phyloP scores from a whole-genome alignment of 2,329 filamentous ascomycete species.

The Sclerotinia spermophila region DNA sequence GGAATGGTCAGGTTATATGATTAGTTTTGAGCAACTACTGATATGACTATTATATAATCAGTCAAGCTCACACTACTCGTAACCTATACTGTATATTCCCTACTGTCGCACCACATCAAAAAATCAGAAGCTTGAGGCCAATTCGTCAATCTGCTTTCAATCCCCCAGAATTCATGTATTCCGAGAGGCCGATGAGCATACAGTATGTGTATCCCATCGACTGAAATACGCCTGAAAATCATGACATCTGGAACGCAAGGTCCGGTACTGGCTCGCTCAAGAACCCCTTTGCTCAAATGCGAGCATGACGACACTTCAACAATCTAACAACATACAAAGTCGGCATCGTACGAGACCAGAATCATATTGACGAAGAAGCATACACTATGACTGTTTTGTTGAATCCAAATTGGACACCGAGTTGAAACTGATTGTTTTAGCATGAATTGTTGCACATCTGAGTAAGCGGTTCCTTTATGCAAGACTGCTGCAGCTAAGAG shows the following conservation, averaged over 20 bases:
- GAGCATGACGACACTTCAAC: not conserved
- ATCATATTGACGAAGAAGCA: not conserved
- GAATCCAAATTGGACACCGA: no score
- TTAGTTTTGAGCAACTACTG: no score
- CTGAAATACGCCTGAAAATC: not conserved
- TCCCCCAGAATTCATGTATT: slow-evolving; percentile 8
- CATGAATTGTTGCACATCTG: not conserved
- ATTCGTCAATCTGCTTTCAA: slow-evolving; percentile 25
- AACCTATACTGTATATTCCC: no score
- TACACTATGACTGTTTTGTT: not conserved
- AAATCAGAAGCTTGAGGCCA: no score
- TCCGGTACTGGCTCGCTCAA: not conserved
- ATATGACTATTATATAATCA: no score
- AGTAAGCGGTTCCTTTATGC: not conserved
- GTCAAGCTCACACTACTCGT: no score
- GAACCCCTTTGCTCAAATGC: not conserved
- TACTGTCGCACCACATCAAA: no score
- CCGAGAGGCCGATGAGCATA: no score
- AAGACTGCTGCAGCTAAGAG: not conserved
- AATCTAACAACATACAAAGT: not conserved
- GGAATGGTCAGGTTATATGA: no score
- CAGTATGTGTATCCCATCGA: not conserved
- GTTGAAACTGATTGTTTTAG: not conserved
- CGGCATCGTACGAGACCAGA: not conserved
- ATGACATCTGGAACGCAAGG: not conserved